Base-by-base conservation (phyloP, 805 yeast species). In the Kodamaea sagamina region DNA sequence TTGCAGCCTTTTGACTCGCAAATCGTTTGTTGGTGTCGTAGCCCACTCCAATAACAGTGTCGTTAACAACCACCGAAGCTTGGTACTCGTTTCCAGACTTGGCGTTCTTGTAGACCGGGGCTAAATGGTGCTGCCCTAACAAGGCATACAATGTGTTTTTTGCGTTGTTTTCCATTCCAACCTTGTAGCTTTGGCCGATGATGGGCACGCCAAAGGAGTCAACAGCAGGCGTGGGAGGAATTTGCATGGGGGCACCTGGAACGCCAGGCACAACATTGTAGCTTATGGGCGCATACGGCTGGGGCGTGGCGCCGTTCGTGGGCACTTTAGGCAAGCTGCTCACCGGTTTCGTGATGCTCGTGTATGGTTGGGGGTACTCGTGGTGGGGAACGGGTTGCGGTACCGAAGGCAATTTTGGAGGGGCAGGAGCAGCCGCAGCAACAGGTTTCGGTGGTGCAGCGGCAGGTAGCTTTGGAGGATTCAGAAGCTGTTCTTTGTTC, bases 1-100 rank as follows among this genome's bases (percentile, higher is more conserved):
- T 58, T 3, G 77, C 72, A 28, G 74, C 74, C 47, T 57, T 57
- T 34, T 67, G 72, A 16, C 63, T 53, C 8, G 74, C 75, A 15
- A 55, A 53, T 42, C 68, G 70, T 46, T 67, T 69, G 45, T 58
- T 65, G 11, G 49, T 47, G 27, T 67, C 71, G 34, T 45, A 41
- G 7, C 67, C 65, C 10, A 47, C 48, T 12, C 74, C 72, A 7
- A 71, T 53, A 4, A 56, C 51, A 8, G 51, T 48, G 31, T 60
- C 67, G 39, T 64, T 62, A 6, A 70, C 61, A 17, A 50, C 44
- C 21, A 71, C 58, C 10, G 59, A 47, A 1, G 55, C 61, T 21
- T 52, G 59, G 42, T 50, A 55, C 8, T 56, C 59, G 21, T 51
- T 51, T 0, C 51, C 56, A 1, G 50, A 45, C 13, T 47, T 43